phyloP scores from a whole-genome alignment of 2,329 filamentous ascomycete species.

The Sclerotinia trifoliorum region DNA sequence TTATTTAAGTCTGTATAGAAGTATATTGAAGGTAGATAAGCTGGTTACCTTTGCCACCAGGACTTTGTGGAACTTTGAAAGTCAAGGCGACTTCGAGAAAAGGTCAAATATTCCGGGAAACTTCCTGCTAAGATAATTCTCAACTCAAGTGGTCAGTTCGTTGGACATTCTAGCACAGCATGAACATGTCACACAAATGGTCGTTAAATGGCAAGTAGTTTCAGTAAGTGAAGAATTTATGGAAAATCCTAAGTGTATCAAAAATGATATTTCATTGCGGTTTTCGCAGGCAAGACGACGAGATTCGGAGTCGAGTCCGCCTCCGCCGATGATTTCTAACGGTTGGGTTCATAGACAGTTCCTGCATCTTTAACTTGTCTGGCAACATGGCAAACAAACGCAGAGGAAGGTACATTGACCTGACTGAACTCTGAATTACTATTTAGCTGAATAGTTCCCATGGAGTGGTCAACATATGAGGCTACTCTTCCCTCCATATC shows the following conservation, averaged over 20 bases:
- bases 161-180: not conserved
- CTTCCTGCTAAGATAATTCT: not conserved
- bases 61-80: not conserved
- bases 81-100: too few relatives aligned
- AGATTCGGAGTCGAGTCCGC: conserved; percentile 10
- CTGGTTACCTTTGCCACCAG: not conserved
- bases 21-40: not conserved
- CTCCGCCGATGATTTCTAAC: not conserved
- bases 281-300: not conserved
- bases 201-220: not conserved
- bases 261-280: not conserved
- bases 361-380: not conserved
- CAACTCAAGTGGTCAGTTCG: not conserved
- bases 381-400: not conserved
- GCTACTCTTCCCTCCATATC: too few relatives aligned
- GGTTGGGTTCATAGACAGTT: not conserved
- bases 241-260: not conserved
- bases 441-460: not conserved
- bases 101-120: not conserved
- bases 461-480: not conserved
- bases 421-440: not conserved
- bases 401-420: too few relatives aligned
- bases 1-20: not conserved
- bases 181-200: not conserved
- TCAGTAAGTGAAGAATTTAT: not conserved